Evolutionary conservation across 2,329 filamentous ascomycete species (phyloP), one percentile per base, ranked within the genome.

Genomic region (Fusarium paranaense): DNA sequence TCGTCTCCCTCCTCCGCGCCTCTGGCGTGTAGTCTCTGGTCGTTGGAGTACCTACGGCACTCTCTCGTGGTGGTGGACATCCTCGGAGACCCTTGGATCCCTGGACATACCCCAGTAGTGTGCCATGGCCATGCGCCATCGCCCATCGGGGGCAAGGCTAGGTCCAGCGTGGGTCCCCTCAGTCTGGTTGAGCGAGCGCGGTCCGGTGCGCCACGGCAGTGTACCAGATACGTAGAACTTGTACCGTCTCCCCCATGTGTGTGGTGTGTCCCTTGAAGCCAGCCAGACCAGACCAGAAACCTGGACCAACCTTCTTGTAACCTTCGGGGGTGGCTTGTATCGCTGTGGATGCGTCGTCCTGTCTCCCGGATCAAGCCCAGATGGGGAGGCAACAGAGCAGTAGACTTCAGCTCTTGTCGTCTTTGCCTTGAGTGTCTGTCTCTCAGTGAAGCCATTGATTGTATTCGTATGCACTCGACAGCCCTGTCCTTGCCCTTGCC

Each of bases 321-420:
- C 57, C 58, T 73, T 75, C 67, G 64, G 74, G 68, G 73, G 70
- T 77, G 74, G 76, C 76, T 77, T 74, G 64, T 71, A 54, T 65
- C 71, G 22, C 47, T 62, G 65, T 69, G 65, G 65, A 65, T 71
- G 60, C 42, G 35, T 64, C 65, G 56, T 76, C 65, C 56, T 70
- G 70, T 75, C 66, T 72, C 67, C 70, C 72, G 77, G 74, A 69
- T 69, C 67, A 66, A 67, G 66, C 60, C 63, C 65, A 59, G 67
- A 61, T 59, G 69, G 69, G 56, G 50, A 69, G 67, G 66, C 69
- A 60, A 71, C 45, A 25, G 22, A 25, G 7, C 22, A 20, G 42
- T 47, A 18, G 52, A 35, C 52, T 35, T 40, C 56, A 62, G 27
- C 59, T 47, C 59, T 33, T 45, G 52, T 33, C 30, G 50, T 22